Evolutionary conservation across 352 stramenopile genomes (phyloP).

Genomic region (Lagenidium sp.): DNA sequence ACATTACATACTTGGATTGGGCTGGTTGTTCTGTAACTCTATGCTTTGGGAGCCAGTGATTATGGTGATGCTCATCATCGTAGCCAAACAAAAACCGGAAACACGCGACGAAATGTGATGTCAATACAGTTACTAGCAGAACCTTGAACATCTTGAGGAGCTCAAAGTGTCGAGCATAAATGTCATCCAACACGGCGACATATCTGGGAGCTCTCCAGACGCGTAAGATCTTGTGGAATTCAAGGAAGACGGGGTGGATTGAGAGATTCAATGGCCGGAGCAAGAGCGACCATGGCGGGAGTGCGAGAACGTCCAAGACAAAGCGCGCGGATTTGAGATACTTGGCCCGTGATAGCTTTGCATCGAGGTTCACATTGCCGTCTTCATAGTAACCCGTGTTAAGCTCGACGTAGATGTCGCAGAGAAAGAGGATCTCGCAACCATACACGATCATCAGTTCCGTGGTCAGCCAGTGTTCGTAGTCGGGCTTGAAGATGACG

Average conservation of each 20-base stretch:
- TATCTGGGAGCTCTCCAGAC: conserved; percentile 42
- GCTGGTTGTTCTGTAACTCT: too few species aligned
- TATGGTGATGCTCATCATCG: conserved; percentile 27
- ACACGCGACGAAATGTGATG: conserved; percentile 56
- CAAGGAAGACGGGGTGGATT: conserved; percentile 22
- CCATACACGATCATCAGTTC: conserved; percentile 31
- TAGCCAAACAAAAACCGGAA: conserved; percentile 45
- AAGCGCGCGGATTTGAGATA: conserved; percentile 52
- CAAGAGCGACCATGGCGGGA: conserved; percentile 35
- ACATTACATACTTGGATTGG: conserved; percentile 41
- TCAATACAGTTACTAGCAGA: conserved; percentile 27
- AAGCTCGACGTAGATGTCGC: conserved; percentile 51
- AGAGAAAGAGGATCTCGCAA: conserved; percentile 45
- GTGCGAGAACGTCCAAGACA: conserved; percentile 29
- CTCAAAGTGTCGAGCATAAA: conserved; percentile 47
- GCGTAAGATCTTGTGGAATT: conserved; percentile 54
- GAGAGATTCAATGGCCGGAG: neutral
- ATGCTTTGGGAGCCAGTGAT: conserved; percentile 45
- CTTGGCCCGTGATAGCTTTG: conserved; percentile 29
- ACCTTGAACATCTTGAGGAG: conserved; percentile 66
- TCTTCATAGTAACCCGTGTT: conserved; percentile 66
- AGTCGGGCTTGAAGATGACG: conserved; percentile 18
- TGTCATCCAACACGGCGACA: conserved; percentile 37
- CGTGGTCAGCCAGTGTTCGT: conserved; percentile 10
- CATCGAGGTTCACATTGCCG: conserved; percentile 43